phyloP scores from a whole-genome alignment of 176 grass and related monocot genomes.

The Cenchrus purpureus region DNA sequence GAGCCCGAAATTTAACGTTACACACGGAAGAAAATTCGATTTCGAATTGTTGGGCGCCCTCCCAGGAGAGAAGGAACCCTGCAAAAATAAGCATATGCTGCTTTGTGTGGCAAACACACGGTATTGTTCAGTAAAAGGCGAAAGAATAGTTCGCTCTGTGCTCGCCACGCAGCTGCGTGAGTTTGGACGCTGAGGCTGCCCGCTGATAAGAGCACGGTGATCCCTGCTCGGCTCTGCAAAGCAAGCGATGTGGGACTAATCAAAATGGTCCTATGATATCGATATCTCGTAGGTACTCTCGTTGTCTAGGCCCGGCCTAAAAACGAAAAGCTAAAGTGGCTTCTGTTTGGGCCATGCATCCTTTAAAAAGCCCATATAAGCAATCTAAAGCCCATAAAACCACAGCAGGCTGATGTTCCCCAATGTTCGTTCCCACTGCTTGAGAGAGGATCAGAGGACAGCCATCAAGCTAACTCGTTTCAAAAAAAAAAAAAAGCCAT shows the following conservation, averaged over 20 bases:
- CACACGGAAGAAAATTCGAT: too few species aligned
- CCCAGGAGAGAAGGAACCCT: neutral
- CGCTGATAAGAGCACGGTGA: neutral
- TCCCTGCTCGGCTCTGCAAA: neutral
- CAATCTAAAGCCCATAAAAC: neutral
- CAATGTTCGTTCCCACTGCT: too few species aligned
- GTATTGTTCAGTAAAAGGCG: constrained; percentile 91
- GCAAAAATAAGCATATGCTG: constrained; percentile 27
- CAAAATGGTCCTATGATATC: neutral
- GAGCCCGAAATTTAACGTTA: too few species aligned
- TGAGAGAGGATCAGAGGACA: too few species aligned
- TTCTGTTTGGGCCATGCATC: too few species aligned
- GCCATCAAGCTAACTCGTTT: too few species aligned
- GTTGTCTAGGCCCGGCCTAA: neutral
- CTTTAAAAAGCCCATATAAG: too few species aligned
- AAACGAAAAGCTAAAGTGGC: neutral
- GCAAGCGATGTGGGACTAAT: constrained; percentile 1
- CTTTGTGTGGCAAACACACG: constrained; percentile 32
- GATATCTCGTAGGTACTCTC: neutral
- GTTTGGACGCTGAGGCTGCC: neutral
- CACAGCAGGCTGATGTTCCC: too few species aligned
- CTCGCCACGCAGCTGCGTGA: constrained; percentile 37
- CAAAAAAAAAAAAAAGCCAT: too few species aligned
- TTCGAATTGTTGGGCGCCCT: neutral
- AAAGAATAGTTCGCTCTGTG: constrained; percentile 81